Evolutionary conservation across 2,329 filamentous ascomycete species (phyloP).

Genomic region (Colletotrichum neosansevieriae): DNA sequence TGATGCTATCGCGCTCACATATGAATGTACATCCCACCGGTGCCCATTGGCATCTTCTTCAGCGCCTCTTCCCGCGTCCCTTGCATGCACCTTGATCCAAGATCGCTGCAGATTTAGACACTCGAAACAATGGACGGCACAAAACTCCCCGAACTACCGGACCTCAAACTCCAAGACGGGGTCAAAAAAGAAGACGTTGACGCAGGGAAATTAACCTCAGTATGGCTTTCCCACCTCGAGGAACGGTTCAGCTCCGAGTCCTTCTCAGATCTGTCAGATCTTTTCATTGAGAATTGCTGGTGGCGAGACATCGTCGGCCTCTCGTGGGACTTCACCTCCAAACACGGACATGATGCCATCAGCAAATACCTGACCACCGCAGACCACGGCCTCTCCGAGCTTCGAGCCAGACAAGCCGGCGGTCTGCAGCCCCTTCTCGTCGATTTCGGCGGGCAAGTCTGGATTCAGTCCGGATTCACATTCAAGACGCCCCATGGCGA

Average conservation of each 20-base stretch:
- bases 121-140: no score
- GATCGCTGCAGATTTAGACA: no score
- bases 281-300: conserved; percentile 46
- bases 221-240: conserved; percentile 25
- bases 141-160: neutral
- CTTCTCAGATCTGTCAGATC: conserved; percentile 27
- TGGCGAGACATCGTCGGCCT: conserved; percentile 46
- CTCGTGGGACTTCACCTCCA: conserved; percentile 47
- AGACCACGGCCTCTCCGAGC: conserved; percentile 12
- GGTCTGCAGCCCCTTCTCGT: conserved; percentile 37
- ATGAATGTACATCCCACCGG: conserved; percentile 2
- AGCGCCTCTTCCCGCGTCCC: conserved; percentile 1
- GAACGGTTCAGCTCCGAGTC: conserved; percentile 14
- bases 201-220: neutral
- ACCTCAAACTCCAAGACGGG: conserved; percentile 5
- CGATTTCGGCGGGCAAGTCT: conserved; percentile 38
- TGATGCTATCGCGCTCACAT: conserved; percentile 16
- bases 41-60: neutral
- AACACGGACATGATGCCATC: conserved; percentile 41
- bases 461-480: conserved; percentile 41
- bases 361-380: conserved; percentile 26
- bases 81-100: no score
- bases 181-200: conserved; percentile 16
- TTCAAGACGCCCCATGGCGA: conserved; percentile 41
- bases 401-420: conserved; percentile 25